phyloP scores from a whole-genome alignment of 805 yeast genomes.

The Zygoascus bituminiphila region DNA sequence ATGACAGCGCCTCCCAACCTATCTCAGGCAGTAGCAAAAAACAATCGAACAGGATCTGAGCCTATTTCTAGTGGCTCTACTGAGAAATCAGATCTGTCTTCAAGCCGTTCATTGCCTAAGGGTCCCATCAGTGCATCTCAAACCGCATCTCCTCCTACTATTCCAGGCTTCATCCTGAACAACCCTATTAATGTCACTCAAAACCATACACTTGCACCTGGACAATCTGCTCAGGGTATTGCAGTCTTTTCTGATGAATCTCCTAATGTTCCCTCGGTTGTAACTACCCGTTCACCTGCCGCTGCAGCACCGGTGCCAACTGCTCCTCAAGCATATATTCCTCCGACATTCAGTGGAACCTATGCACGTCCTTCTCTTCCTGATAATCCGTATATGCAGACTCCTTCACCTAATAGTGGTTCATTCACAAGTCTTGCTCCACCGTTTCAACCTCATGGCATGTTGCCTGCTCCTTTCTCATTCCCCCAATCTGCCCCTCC shows the following conservation, averaged over 20 bases:
- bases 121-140: neutral
- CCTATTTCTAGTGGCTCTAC: neutral
- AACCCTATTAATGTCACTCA: neutral
- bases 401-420: neutral
- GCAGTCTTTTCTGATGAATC: slow-evolving; percentile 3
- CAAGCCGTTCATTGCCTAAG: neutral
- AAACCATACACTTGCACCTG: neutral
- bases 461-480: neutral
- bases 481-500: neutral
- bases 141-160: too few species aligned
- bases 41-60: neutral
- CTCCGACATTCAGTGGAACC: neutral
- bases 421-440: too few species aligned
- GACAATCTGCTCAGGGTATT: neutral
- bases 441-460: neutral
- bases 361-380: neutral
- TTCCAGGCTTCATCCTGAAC: neutral
- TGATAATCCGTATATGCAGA: neutral
- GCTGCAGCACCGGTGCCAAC: neutral
- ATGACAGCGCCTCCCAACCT: neutral
- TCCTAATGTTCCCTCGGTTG: neutral
- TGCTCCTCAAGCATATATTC: neutral
- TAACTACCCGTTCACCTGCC: neutral
- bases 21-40: neutral
- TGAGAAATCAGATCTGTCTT: neutral